Evolutionary conservation across 139 green algal species (phyloP), one percentile per base, ranked within the genome.

Genomic region (Chlamydomonas urium): DNA sequence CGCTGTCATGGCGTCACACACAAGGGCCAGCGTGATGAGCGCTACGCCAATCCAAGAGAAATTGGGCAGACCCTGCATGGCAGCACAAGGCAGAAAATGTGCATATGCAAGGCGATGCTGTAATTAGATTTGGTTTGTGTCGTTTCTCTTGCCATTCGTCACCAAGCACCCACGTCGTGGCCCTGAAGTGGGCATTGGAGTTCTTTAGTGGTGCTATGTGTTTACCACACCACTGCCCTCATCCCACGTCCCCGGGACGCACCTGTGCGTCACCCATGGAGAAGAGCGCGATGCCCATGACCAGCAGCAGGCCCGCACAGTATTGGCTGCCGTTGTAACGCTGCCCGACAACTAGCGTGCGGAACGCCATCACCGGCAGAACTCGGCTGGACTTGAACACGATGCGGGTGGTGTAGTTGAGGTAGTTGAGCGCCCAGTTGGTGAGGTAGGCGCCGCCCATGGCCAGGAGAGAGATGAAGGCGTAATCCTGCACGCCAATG

Each of bases 361-460:
- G 45, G 65, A 90, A 87, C 0, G 56, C 60, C 85, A 90, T 90
- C 57, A 86, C 78, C 5, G 85, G 85, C 28, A 90, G 72, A 28
- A 90, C 79, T n/a, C 86, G 76, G 69, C 79, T 81, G 17, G 73
- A 84, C 65, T 90, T 90, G 73, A 86, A 86, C 38, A 90, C 75
- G 57, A 90, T 83, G 60, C 85, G 75, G 28, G 85, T 90, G 3
- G 85, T 80, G 73, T 90, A 90, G 76, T 88, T 87, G n/a, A 90
- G 75, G 78, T 85, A 90, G 21, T 79, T 78, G 36, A 90, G 72
- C 31, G 85, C 76, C 76, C 78, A 88, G 80, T 90, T 90, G 71
- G 85, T 90, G 59, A 88, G 76, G 67, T 86, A 86, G 38, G 83
- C 77, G 23, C 85, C 85, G 0, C 34, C 70, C 72, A 86, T 83